Evolutionary conservation across 306 rosid species (phyloP), one percentile per base, ranked within the genome.

Genomic region (Prunus mongolica): DNA sequence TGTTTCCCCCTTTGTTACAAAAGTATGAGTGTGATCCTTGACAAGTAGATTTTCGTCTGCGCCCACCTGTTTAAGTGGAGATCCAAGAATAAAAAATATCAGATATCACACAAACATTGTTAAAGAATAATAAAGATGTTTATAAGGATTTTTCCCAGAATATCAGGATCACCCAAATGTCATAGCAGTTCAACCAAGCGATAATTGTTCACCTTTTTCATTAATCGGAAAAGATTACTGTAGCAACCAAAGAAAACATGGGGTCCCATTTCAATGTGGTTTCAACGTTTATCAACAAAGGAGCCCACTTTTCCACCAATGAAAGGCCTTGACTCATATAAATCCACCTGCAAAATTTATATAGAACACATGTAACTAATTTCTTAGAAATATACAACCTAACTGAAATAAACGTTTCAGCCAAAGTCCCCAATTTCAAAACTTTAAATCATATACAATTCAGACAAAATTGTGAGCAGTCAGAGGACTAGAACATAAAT

Each of bases 221-320:
- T 73, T 78, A 95, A 84, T 47, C 98, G 91, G 86, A 90, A 95
- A 81, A 95, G 93, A 91, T 92, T 95, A 87, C 78, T 95, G 81
- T 95, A 92, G 84, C 98, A 95, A 55, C 99, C 97, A 50, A 95
- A 95, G 88, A 95, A 95, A 72, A 95, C 99, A 67, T 95, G 99
- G 69, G 91, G 83, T 81, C 97, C 99, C 99, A 95, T 95, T 84
- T 95, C 99, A 79, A 92, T 89, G 84, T 92, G 97, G 77, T 95
- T 95, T 72, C 99, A 97, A 58, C 75, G 78, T 82, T 69, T 91
- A 84, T 95, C 99, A 71, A 95, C 96, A 78, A 89, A 95, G 27
- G 99, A 92, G 49, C 93, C 97, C 76, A 95, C 99, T 88, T 95
- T 95, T 44, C 99, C 99, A 30, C 99, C 99, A 63, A 92, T 90